Evolutionary conservation across 225 moss, liverwort and hornwort species (phyloP), one percentile per base, ranked within the genome.

Genomic region (Asterella californica): DNA sequence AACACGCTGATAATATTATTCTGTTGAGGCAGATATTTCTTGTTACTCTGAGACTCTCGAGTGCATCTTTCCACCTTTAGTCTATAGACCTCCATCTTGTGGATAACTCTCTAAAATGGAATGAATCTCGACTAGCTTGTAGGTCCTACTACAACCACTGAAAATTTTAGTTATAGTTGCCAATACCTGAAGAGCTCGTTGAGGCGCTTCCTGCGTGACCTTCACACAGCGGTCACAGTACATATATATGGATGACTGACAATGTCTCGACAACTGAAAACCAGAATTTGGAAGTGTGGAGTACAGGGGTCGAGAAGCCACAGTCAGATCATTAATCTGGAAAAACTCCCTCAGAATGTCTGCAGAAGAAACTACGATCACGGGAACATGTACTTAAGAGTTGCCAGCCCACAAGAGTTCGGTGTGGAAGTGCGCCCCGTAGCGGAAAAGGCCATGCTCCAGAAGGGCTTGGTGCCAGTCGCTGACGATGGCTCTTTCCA

Each of bases 131-230:
- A n/a, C n/a, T n/a, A n/a, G n/a, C n/a, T n/a, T n/a, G n/a, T n/a
- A n/a, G n/a, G n/a, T n/a, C n/a, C n/a, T n/a, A n/a, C n/a, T n/a
- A n/a, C n/a, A n/a, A n/a, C n/a, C n/a, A n/a, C n/a, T n/a, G n/a
- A n/a, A n/a, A n/a, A n/a, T n/a, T n/a, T n/a, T n/a, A n/a, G n/a
- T n/a, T n/a, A n/a, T n/a, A n/a, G n/a, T n/a, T n/a, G n/a, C n/a
- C n/a, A n/a, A 29, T 6, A 62, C 62, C 62, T 62, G 62, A 29
- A 62, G 29, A n/a, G n/a, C 22, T 62, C 62, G 6, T 62, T 62
- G 8, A 62, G 62, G 62, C 62, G 62, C 62, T 62, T 62, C 25
- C 5, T 22, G 62, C 62, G 59, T 89, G 82, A 70, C 89, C 27
- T 27, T 86, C 73, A 75, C 88, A 86, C 17, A 15, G 17, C 12